These are phyloP conservation scores for Leptodermis oblonga DNA, from an alignment of 257 asterid species.

Conservation along the genomic window DNA sequence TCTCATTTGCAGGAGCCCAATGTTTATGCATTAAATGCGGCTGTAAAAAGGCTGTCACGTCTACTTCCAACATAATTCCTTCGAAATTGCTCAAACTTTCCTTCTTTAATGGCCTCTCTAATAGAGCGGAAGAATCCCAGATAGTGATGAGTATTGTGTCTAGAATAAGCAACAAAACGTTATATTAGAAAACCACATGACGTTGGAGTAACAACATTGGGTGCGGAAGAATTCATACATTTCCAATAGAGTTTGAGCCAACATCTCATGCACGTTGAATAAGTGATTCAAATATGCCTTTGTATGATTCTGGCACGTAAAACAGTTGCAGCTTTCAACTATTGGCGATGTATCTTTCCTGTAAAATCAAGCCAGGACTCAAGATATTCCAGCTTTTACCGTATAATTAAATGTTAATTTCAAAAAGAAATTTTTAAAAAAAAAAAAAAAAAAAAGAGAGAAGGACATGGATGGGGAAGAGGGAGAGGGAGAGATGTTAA, in stretches of 20 bases:
- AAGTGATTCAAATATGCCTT: slow-evolving; percentile 91
- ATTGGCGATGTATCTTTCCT: slow-evolving; percentile 78
- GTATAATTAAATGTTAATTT: neutral
- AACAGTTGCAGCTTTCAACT: slow-evolving; percentile 61
- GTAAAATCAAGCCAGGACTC: slow-evolving; percentile 23
- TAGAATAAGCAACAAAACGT: slow-evolving; percentile 23
- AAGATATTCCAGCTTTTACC: neutral
- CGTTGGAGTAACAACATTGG: slow-evolving; percentile 6
- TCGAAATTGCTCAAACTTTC: slow-evolving; percentile 60
- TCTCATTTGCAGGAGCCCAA: neutral
- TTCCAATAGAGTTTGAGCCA: slow-evolving; percentile 86
- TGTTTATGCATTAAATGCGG: slow-evolving; percentile 32
- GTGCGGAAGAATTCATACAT: slow-evolving; percentile 43
- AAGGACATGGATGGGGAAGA: neutral
- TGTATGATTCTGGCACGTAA: slow-evolving; percentile 81
- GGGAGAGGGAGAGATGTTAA: neutral
- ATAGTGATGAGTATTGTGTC: slow-evolving; percentile 93
- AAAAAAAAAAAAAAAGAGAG: neutral
- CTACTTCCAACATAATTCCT: slow-evolving; percentile 52
- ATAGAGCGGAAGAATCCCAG: slow-evolving; percentile 74
- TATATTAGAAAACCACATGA: neutral
- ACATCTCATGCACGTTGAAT: slow-evolving; percentile 86
- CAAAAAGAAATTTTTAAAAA: neutral
- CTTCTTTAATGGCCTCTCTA: slow-evolving; percentile 61
- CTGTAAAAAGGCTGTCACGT: slow-evolving; percentile 36